Conservation (phyloP, 805 yeast genomes). For the Komagataella pseudopastoris region DNA sequence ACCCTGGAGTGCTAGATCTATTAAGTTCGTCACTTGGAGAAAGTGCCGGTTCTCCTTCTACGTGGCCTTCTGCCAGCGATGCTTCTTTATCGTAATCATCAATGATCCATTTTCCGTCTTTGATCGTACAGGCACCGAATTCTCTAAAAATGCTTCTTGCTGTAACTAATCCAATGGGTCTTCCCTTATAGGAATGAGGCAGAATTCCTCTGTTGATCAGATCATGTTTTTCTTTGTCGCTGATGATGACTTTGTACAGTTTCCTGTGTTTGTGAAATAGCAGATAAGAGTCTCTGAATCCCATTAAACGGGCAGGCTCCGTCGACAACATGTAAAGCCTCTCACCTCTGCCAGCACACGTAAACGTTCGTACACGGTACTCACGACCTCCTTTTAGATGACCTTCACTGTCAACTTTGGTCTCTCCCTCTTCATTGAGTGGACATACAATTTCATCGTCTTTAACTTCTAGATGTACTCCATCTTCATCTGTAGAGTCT, state of each 20-base stretch:
- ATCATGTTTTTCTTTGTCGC: slow-evolving; percentile 70
- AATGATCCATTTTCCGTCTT: slow-evolving; percentile 63
- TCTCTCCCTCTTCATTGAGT: slow-evolving; percentile 65
- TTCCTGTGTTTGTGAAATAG: slow-evolving; percentile 77
- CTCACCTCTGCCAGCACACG: slow-evolving; percentile 51
- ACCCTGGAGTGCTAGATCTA: slow-evolving; percentile 5
- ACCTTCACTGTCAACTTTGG: slow-evolving; percentile 58
- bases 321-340: slow-evolving; percentile 82
- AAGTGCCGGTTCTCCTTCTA: slow-evolving; percentile 60
- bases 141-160: slow-evolving; percentile 84
- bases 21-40: slow-evolving; percentile 38
- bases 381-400: slow-evolving; percentile 57
- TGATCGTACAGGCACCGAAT: slow-evolving; percentile 77
- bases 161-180: slow-evolving; percentile 80
- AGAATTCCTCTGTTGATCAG: slow-evolving; percentile 68
- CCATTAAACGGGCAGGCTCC: slow-evolving; percentile 92
- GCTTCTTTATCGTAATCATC: slow-evolving; percentile 82
- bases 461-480: slow-evolving; percentile 46
- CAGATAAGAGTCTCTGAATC: slow-evolving; percentile 83
- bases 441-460: slow-evolving; percentile 72
- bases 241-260: slow-evolving; percentile 59
- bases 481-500: slow-evolving; percentile 37
- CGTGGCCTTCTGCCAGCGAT: slow-evolving; percentile 44
- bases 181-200: slow-evolving; percentile 83
- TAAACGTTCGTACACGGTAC: slow-evolving; percentile 60